Evolutionary conservation across 2,329 filamentous ascomycete species (phyloP).

Genomic region (Colletotrichum karsti): DNA sequence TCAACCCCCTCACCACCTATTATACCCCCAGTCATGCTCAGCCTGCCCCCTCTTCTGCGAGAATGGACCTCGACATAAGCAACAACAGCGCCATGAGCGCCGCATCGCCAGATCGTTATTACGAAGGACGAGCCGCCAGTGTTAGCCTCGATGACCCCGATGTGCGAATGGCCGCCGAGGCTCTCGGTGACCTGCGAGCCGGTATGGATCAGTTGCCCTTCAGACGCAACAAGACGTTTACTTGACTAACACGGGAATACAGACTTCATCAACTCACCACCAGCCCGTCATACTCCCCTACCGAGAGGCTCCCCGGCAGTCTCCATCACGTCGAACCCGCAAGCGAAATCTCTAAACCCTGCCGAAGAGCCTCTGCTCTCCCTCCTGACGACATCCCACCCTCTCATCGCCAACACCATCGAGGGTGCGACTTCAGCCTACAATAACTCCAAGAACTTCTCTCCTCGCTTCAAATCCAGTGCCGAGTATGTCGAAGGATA

Average conservation of each 20-base stretch:
- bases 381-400: constrained; percentile 88
- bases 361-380: constrained; percentile 84
- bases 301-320: constrained; percentile 45
- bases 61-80: constrained; percentile 57
- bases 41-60: constrained; percentile 52
- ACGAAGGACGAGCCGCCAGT: constrained; percentile 55
- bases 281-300: constrained; percentile 51
- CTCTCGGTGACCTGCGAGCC: constrained; percentile 77
- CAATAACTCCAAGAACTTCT: constrained; percentile 87
- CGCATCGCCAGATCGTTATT: constrained; percentile 55
- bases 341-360: constrained; percentile 48
- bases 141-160: constrained; percentile 73
- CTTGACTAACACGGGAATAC: background rate
- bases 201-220: constrained; percentile 58
- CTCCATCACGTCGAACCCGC: constrained; percentile 42
- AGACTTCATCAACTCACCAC: constrained; percentile 75
- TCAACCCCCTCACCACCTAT: constrained; percentile 59
- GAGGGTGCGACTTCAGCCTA: constrained; percentile 88
- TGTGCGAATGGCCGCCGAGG: constrained; percentile 77
- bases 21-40: constrained; percentile 54
- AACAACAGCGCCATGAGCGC: constrained; percentile 50
- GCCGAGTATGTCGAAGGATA: constrained; percentile 92
- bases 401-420: constrained; percentile 84
- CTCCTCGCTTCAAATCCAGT: constrained; percentile 86
- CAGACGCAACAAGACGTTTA: background rate